Evolutionary conservation across 305 asterid species (phyloP).

Genomic region (Plantago coronopus): DNA sequence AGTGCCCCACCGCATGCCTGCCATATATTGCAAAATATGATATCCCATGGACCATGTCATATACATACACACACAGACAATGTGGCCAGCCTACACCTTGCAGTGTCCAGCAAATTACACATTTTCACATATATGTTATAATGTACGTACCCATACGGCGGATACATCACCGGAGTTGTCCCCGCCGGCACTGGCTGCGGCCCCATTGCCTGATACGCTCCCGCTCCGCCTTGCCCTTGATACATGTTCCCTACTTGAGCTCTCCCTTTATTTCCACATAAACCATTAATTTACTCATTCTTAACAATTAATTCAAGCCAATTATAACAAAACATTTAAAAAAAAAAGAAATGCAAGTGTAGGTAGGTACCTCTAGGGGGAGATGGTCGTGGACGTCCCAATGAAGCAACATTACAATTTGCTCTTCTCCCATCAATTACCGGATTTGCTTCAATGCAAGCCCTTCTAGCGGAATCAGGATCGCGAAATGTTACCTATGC

Average conservation of each 20-base stretch:
- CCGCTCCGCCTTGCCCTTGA: constrained; percentile 47
- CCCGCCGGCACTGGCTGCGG: constrained; percentile 36
- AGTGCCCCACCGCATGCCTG: constrained; percentile 46
- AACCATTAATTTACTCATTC: too few relatives aligned
- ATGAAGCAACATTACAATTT: constrained; percentile 86
- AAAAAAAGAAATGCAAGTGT: background rate
- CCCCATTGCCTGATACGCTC: constrained; percentile 45
- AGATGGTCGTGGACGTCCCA: constrained; percentile 89
- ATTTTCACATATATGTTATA: background rate
- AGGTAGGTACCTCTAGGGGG: constrained; percentile 40
- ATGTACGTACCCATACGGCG: constrained; percentile 74
- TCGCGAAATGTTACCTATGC: constrained; percentile 81
- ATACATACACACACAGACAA: constrained; percentile 21
- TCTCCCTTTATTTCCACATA: constrained; percentile 38
- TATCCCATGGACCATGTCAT: constrained; percentile 44
- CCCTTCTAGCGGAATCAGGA: constrained; percentile 78
- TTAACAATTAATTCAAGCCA: too few relatives aligned
- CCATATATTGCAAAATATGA: constrained; percentile 37
- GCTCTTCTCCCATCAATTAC: constrained; percentile 89
- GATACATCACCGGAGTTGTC: constrained; percentile 65
- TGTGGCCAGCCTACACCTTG: constrained; percentile 27
- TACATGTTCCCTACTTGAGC: constrained; percentile 50
- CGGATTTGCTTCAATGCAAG: constrained; percentile 81
- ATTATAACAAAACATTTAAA: too few relatives aligned
- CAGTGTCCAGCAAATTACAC: constrained; percentile 8